phyloP scores from a whole-genome alignment of 148 eudicot genomes.

The Pharnaceum exiguum region DNA sequence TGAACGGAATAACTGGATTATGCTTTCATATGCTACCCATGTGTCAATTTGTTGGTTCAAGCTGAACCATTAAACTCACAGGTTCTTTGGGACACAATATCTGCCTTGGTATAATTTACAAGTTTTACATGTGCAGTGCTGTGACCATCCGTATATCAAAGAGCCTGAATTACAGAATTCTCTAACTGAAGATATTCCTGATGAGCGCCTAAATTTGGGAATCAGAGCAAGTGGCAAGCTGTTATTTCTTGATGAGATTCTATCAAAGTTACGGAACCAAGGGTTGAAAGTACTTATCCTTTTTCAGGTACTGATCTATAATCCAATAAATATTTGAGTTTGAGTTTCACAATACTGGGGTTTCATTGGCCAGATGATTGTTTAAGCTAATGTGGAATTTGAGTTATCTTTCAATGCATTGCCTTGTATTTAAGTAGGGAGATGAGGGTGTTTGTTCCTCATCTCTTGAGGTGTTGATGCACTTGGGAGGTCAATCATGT shows the following conservation, averaged over 20 bases:
- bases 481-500: no score
- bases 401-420: no score
- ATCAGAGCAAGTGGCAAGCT: conserved; percentile 70
- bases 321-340: no score
- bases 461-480: no score
- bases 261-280: conserved; percentile 39
- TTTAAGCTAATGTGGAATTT: no score
- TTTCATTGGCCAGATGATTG: no score
- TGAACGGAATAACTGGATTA: no score
- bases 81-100: neutral
- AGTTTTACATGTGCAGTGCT: conserved; percentile 49
- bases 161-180: conserved; percentile 35
- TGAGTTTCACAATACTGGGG: no score
- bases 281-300: conserved; percentile 56
- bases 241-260: conserved; percentile 53
- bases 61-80: neutral
- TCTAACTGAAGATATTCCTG: conserved; percentile 24
- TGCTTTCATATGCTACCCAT: no score
- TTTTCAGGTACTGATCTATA: conserved; percentile 67
- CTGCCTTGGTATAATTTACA: neutral
- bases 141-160: conserved; percentile 79
- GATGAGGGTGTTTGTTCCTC: no score
- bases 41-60: neutral
- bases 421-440: no score
- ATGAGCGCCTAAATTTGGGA: conserved; percentile 41